phyloP scores from a whole-genome alignment of 257 asterid genomes.

The Ehretia macrophylla region DNA sequence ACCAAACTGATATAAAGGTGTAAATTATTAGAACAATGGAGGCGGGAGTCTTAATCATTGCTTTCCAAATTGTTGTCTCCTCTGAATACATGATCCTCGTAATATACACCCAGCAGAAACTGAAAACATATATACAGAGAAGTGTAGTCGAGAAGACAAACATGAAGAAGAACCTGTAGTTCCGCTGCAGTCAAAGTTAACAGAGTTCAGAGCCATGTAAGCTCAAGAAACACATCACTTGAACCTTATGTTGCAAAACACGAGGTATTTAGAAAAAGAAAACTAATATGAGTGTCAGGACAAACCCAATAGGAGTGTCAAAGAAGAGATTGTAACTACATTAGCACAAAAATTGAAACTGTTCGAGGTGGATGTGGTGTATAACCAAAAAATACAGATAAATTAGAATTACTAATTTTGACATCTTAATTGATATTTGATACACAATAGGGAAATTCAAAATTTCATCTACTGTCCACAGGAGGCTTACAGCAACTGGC shows the following conservation, averaged over 20 bases:
- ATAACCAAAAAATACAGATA: too few relatives aligned
- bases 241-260: neutral
- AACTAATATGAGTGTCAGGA: too few relatives aligned
- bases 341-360: too few relatives aligned
- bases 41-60: conserved; percentile 87
- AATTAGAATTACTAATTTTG: too few relatives aligned
- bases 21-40: conserved; percentile 79
- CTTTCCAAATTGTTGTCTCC: conserved; percentile 70
- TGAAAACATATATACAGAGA: conserved; percentile 76
- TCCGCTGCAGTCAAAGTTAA: conserved; percentile 57
- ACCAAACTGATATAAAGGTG: conserved; percentile 90
- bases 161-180: conserved; percentile 98
- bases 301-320: too few relatives aligned
- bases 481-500: too few relatives aligned
- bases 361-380: too few relatives aligned
- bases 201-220: conserved; percentile 4
- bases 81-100: conserved; percentile 66
- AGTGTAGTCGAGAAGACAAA: conserved; percentile 93
- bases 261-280: neutral
- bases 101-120: conserved; percentile 94
- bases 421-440: too few relatives aligned
- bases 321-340: too few relatives aligned
- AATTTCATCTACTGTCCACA: too few relatives aligned
- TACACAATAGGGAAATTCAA: too few relatives aligned
- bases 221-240: neutral